Evolutionary conservation across 352 stramenopile genomes (phyloP), one percentile per base, ranked within the genome.

Genomic region (Phytophthora multivora): DNA sequence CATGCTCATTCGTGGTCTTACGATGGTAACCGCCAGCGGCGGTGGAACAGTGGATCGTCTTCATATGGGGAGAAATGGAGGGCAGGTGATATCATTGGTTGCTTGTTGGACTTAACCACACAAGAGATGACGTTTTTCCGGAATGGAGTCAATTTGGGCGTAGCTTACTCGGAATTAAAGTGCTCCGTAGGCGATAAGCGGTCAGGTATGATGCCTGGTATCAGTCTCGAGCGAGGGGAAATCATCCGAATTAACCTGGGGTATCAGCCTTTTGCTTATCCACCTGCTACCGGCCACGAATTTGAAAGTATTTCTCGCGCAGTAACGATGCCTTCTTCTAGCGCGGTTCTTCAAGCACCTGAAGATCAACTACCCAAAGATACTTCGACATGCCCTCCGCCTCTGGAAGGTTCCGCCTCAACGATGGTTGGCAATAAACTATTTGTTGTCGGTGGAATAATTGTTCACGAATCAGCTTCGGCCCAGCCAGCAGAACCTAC

Each of bases 1-100:
- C 91, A 97, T 48, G 51, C 77, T 6, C 89, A 98, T 53, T 97
- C 89, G 4, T 98, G 93, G 93, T 96, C 89, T 1, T 98, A 97
- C 50, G 93, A 98, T 49, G 93, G 93, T 25, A 96, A 94, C 61
- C 86, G 93, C 9, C 86, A 97, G 57, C 83, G 92, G 9, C 88
- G 89, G 26, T 98, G 93, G 93, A 95, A 98, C 51, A 93, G 84
- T 55, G 91, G 87, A 2, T 95, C 86, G 8, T 90, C 83, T 12
- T 88, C 80, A 4, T 98, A 96, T 55, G 93, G 93, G 36, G 87
- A 90, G 23, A 95, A 93, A 47, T 98, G 93, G 93, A 93, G 88
- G 56, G 85, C 83, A 30, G 91, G 90, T 1, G 92, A 98, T 69
- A 80, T 98, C 19, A 95, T 98, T 39, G 93, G 93, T 16, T 98